Evolutionary conservation across 805 yeast genomes (phyloP), one percentile per base, ranked within the genome.

Genomic region (Candida wancherniae): DNA sequence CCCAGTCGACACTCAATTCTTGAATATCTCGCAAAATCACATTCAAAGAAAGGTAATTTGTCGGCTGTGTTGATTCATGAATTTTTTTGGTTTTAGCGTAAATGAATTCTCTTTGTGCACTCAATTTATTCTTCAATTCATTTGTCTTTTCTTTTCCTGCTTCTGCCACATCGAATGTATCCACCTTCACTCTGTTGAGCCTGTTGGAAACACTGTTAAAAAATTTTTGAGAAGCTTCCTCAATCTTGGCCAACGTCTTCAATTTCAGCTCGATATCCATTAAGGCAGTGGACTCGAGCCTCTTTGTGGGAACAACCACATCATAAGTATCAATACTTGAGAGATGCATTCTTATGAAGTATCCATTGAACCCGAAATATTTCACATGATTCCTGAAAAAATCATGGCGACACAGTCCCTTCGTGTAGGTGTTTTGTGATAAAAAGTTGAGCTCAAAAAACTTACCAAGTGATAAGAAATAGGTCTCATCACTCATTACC

Each of bases 391-490:
- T 85, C 33, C 79, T 75, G 42, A 84, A 80, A 34, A 81, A 78
- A 51, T 87, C 86, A 57, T 90, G 97, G 0, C 68, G 57, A 55
- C 98, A 92, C 11, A 42, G 44, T 20, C 65, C 57, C 33, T 82
- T 74, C 15, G 45, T 33, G 5, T 38, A 37, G 2, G 63, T 58
- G 28, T 55, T 48, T 14, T 51, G 48, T 4, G 68, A 68, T 84
- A 94, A 86, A 51, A 88, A 88, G 18, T 82, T 66, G 14, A 88
- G 62, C 59, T 92, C 97, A 15, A 92, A 62, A 51, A 84, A 92
- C 51, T 94, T 94, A 0, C 97, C 98, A 57, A 92, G 80, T 0
- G 97, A 90, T 42, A 79, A 80, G 48, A 80, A 86, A 80, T 94
- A 88, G 0, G 97, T 79, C 22, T 78, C 78, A 28, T 86, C 90